These are phyloP conservation scores for Scheffersomyces illinoinensis DNA, from an alignment of 1,139 yeast species.

Conservation along the genomic window DNA sequence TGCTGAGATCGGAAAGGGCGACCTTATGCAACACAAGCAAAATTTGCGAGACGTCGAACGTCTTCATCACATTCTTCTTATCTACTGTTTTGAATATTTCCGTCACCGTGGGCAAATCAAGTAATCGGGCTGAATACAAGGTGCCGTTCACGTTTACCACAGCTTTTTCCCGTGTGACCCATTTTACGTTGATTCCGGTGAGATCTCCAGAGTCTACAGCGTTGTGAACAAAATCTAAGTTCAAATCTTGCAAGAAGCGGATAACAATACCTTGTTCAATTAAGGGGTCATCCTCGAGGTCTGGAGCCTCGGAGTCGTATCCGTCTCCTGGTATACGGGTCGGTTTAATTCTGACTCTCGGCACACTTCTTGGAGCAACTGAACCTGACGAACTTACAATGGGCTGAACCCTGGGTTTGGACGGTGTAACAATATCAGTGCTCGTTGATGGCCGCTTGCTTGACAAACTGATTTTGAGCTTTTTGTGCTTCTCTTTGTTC, in stretches of 20 bases:
- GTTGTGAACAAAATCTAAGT: slow-evolving; percentile 72
- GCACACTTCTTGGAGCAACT: slow-evolving; percentile 20
- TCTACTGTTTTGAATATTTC: slow-evolving; percentile 91
- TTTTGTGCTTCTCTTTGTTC: slow-evolving; percentile 18
- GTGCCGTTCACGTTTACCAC: slow-evolving; percentile 55
- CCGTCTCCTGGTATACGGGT: slow-evolving; percentile 91
- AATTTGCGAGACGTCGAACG: slow-evolving; percentile 85
- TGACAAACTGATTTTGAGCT: slow-evolving; percentile 22
- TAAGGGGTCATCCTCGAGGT: slow-evolving; percentile 90
- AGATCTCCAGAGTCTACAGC: slow-evolving; percentile 84
- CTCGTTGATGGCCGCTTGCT: slow-evolving; percentile 8
- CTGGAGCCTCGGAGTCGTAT: slow-evolving; percentile 96
- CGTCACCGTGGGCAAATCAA: slow-evolving; percentile 87
- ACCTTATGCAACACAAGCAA: slow-evolving; percentile 70
- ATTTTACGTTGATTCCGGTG: slow-evolving; percentile 69
- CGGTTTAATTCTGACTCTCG: slow-evolving; percentile 77
- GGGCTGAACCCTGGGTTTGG: not conserved
- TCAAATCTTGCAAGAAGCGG: slow-evolving; percentile 78
- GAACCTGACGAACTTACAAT: slow-evolving; percentile 1
- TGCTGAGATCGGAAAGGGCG: slow-evolving; percentile 41
- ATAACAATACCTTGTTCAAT: slow-evolving; percentile 83
- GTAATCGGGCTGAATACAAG: slow-evolving; percentile 77
- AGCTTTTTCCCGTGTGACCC: slow-evolving; percentile 82
- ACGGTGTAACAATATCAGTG: not conserved
- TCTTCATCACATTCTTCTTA: slow-evolving; percentile 82